These are phyloP conservation scores for Aspergillus texensis DNA, from an alignment of 2,329 filamentous ascomycete species.

Conservation along the genomic window DNA sequence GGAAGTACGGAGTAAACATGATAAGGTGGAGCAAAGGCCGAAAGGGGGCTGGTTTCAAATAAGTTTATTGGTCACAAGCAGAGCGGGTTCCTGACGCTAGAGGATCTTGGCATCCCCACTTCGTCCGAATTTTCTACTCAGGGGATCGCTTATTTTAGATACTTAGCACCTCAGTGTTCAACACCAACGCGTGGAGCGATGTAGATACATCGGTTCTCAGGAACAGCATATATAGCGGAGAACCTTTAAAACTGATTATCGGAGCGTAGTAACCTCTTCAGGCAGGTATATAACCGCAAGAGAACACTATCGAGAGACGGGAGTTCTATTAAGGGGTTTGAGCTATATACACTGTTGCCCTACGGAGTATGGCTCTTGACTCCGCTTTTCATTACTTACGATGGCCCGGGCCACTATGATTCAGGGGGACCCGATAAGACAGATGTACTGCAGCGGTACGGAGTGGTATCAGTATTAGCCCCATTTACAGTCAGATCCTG, in stretches of 20 bases:
- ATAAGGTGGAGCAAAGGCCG: constrained; percentile 3
- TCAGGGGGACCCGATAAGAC: background rate
- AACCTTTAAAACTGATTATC: background rate
- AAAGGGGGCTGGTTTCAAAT: background rate
- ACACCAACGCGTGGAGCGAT: background rate
- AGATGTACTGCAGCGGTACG: no score
- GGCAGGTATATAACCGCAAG: background rate
- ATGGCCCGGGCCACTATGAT: background rate
- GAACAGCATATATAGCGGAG: background rate
- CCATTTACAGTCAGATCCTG: background rate
- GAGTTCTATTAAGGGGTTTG: background rate
- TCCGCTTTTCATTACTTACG: background rate
- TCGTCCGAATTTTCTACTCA: constrained; percentile 13
- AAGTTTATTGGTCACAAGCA: constrained; percentile 20
- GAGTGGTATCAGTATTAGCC: background rate
- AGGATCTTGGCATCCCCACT: constrained; percentile 4
- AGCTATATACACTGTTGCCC: background rate
- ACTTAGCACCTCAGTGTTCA: background rate
- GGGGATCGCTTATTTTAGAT: constrained; percentile 12
- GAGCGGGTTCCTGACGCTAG: constrained; percentile 33
- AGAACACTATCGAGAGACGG: background rate
- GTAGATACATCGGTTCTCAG: background rate
- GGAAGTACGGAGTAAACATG: background rate
- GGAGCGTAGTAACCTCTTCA: background rate
- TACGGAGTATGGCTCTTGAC: background rate